A percentile compares a stretch with the other conserved stretches of the same genome.
These are phyloP conservation scores for Jacaranda mimosifolia DNA, from an alignment of 257 asterid genomes.

Conservation along the genomic window DNA sequence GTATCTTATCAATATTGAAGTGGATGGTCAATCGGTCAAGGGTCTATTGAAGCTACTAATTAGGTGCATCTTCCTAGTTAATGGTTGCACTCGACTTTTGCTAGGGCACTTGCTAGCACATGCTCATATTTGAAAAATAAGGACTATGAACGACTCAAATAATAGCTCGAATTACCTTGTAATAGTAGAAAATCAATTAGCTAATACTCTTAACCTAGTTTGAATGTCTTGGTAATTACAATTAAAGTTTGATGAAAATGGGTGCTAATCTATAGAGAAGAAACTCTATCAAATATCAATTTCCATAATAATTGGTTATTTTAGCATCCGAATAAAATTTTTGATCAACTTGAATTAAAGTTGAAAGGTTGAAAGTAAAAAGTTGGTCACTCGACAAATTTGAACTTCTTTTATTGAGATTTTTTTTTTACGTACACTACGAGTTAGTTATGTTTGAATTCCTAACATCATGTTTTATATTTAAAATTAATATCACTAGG, in stretches of 20 bases:
- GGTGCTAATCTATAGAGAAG: constrained; percentile 7
- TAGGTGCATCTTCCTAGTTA: constrained; percentile 61
- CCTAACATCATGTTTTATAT: too few relatives aligned
- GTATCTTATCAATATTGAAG: constrained; percentile 33
- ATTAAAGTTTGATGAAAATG: constrained; percentile 36
- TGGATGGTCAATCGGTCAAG: constrained; percentile 41
- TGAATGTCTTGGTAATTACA: constrained; percentile 46
- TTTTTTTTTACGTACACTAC: too few relatives aligned
- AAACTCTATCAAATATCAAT: not conserved
- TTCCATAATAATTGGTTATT: not conserved
- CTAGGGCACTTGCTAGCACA: constrained; percentile 44
- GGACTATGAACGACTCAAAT: not conserved
- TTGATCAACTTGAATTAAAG: not conserved
- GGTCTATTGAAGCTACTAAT: constrained; percentile 37
- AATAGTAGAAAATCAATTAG: not conserved
- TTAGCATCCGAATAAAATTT: not conserved
- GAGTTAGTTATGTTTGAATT: too few relatives aligned
- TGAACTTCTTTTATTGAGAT: too few relatives aligned
- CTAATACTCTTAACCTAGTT: constrained; percentile 27
- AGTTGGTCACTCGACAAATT: too few relatives aligned
- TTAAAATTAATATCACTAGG: too few relatives aligned
- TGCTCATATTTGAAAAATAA: constrained; percentile 46
- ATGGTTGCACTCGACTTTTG: constrained; percentile 43
- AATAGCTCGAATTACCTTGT: too few relatives aligned
- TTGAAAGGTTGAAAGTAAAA: not conserved